Evolutionary conservation across 1,284 basidiomycete species (phyloP), one percentile per base, ranked within the genome.

Genomic region (Grifola frondosa): DNA sequence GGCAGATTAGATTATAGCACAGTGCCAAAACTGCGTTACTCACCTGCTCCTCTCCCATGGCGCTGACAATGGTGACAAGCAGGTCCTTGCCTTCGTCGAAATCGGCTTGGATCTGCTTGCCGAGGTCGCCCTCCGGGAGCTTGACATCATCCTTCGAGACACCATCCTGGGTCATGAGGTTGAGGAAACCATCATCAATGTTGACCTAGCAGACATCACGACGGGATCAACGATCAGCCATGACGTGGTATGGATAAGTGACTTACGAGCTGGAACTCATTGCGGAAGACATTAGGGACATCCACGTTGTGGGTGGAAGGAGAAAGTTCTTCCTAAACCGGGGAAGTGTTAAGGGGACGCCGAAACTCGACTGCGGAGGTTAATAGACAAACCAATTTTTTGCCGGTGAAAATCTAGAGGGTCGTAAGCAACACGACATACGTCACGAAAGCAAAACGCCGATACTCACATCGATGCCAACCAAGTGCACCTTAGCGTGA

Each of bases 261-360:
- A 65, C 77, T 66, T 66, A 93, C 89, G 63, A 99, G 86, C 68
- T 89, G 81, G 80, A 85, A 98, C 83, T 99, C 97, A 51, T 77
- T 80, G 69, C 96, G 91, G 45, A 46, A 57, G 65, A 99, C 95
- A 75, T 97, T 89, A 68, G 96, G 96, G 62, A 98, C 96, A 64
- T 97, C 94, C 91, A 98, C 91, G 78, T 97, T 97, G 81, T 97
- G 93, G 63, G 92, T 97, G 62, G 97, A 99, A 64, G 96, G 96
- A 60, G 75, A 96, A 70, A 98, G 95, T 81, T 98, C 96, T 81
- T 99, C 96, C 86, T 89, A 48, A 61, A 54, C 52, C 46, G 33
- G 22, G 43, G 40, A 40, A 42, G 22, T 37, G 30, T 16, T 29
- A 25, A 43, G 22, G 33, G 47, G 42, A 41, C 37, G 41, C 30